Base-by-base conservation (phyloP, 345 rosid genomes). In the Balakata baccata region DNA sequence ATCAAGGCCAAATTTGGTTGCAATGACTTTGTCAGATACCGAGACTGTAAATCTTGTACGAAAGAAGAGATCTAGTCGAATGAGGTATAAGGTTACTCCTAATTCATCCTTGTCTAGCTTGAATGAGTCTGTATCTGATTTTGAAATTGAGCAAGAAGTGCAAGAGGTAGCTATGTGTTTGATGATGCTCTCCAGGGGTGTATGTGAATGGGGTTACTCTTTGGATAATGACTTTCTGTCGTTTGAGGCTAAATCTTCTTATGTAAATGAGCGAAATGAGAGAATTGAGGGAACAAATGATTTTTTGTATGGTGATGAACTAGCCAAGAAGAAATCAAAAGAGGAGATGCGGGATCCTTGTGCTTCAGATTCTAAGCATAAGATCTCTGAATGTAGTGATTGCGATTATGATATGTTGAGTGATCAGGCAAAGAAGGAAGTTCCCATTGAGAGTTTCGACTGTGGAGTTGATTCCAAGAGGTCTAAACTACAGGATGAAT, bases 141-240 rank as follows among this genome's bases (percentile, higher is more conserved):
- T 43, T 69, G 84, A 76, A 45, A 67, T 49, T 73, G 86, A 70
- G 68, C 81, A 77, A 79, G 89, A 88, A 43, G 84, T 69, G 20
- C 68, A 81, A 77, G 87, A 88, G 43, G 89, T 72, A 6, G 92
- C 91, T 3, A 59, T 64, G 39, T 75, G 86, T 75, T 86, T 91
- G 87, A 78, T 91, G 72, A 77, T 88, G 72, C 56, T 91, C 29
- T 89, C 97, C 63, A 78, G 78, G 75, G 82, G 81, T 76, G 78
- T 68, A 1, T 63, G 25, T 39, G 20, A 71, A 51, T 61, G 75
- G 77, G 71, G 71, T n/a, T 80, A 52, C 20, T 50, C 77, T 45
- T 73, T 52, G 25, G 73, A 69, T 73, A 66, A 65, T 72, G 58
- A n/a, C 68, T 63, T 65, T 74, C 73, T 72, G 45, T 64, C 68